phyloP scores from a whole-genome alignment of 176 grass and related monocot genomes.

The Aegilops bicornis region DNA sequence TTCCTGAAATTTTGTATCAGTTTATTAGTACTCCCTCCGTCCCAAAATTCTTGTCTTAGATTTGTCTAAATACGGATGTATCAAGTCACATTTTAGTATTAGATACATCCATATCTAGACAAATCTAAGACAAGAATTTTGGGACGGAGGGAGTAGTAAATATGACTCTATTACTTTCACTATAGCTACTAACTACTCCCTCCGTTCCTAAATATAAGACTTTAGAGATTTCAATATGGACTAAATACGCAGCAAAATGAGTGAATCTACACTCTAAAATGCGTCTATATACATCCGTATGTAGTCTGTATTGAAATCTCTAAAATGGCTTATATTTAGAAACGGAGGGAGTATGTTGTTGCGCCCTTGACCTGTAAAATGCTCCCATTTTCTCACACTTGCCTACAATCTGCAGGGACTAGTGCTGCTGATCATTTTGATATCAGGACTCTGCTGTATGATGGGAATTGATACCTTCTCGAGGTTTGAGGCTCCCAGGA shows the following conservation, averaged over 20 bases:
- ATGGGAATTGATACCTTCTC: constrained; percentile 82
- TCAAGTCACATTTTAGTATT: too few relatives aligned
- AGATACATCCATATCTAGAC: too few relatives aligned
- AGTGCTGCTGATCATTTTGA: constrained; percentile 85
- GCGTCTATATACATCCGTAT: too few relatives aligned
- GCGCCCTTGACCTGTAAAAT: not conserved
- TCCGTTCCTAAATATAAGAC: too few relatives aligned
- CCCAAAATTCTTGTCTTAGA: too few relatives aligned
- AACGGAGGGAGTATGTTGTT: not conserved
- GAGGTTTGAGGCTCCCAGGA: constrained; percentile 73
- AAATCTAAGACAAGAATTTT: too few relatives aligned
- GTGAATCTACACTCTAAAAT: too few relatives aligned
- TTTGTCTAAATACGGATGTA: too few relatives aligned
- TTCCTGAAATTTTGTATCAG: not conserved
- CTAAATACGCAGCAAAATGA: too few relatives aligned
- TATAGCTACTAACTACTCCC: not conserved
- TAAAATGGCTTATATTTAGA: too few relatives aligned
- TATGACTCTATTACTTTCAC: not conserved
- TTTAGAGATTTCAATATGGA: too few relatives aligned
- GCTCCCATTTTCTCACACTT: constrained; percentile 14
- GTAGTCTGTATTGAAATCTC: too few relatives aligned
- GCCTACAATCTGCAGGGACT: constrained; percentile 59
- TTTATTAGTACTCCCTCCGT: not conserved
- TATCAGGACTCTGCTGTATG: constrained; percentile 89
- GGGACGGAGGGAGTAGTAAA: not conserved